Percentiles rank a stretch among this genome's conserved stretches.
Conservation (phyloP, 2,329 filamentous ascomycete species). For the Blastomyces emzantsi region DNA sequence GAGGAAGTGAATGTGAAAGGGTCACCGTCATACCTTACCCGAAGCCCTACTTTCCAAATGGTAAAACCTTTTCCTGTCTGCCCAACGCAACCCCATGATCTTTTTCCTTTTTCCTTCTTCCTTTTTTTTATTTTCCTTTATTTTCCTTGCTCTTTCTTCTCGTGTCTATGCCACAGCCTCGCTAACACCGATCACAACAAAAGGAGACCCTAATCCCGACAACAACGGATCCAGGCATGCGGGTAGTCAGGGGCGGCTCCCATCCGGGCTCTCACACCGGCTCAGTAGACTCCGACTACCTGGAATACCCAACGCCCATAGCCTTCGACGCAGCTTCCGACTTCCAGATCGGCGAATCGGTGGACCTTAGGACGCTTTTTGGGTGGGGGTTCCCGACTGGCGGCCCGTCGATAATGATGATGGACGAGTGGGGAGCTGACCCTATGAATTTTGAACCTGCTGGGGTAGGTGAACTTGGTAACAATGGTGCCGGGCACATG, state of each 20-base stretch:
- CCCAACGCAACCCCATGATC: neutral
- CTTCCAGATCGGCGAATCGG: neutral
- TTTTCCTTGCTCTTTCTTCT: no score
- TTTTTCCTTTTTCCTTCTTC: neutral
- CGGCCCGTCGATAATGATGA: neutral
- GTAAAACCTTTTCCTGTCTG: neutral
- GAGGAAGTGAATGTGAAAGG: neutral
- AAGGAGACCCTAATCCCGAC: neutral
- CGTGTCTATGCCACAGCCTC: no score
- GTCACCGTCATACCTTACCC: neutral
- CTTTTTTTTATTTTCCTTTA: no score
- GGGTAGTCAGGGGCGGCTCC: neutral
- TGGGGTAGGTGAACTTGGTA: no score
- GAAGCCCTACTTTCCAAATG: neutral
- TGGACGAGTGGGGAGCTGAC: neutral
- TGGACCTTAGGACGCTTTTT: neutral
- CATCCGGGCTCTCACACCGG: neutral
- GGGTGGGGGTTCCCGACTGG: neutral
- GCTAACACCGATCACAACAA: neutral
- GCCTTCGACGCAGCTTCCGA: neutral
- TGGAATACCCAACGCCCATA: neutral
- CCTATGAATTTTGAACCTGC: neutral
- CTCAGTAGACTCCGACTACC: neutral
- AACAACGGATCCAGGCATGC: neutral
- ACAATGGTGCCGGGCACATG: neutral